Evolutionary conservation across 2,329 filamentous ascomycete genomes (phyloP), one percentile per base, ranked within the genome.

Genomic region (Aspergillus brunneoviolaceus): DNA sequence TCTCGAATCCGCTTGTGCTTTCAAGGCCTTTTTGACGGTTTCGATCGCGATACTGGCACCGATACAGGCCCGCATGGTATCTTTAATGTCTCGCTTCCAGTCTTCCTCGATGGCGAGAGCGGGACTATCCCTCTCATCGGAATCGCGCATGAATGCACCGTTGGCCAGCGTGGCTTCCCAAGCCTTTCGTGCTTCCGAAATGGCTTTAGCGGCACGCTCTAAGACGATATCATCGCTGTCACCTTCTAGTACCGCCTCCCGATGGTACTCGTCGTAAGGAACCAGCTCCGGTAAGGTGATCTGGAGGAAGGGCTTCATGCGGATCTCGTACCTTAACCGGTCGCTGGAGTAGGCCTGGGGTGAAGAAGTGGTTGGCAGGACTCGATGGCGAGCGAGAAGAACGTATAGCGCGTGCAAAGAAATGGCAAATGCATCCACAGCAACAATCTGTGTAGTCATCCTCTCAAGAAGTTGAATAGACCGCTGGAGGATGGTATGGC

Each of bases 231-330:
- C 63, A 39, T 82, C 77, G 2, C 75, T 73, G 53, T 82, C 78
- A 10, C 76, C 76, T 29, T 80, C 76, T 2, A 81, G 73, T 67
- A 68, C 70, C 3, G 74, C 72, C 56, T 78, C 76, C 6, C 70
- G 70, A 19, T 78, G 74, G 62, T 90, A 91, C 14, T 87, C 84
- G 6, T 86, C 84, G 63, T 85, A 89, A 0, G 84, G 77, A 0
- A 90, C 87, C 12, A 91, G 80, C 60, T 86, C 84, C 0, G 91
- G 90, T 2, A 91, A 81, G 10, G 84, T 83, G 58, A 96, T 84
- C 7, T 79, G 73, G 1, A 88, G 80, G 69, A 96, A 96, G 0
- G 92, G 91, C 69, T 89, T 90, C 91, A 96, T 95, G 60, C 93
- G 89, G 10, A 96, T 78, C 65, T 95, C 89, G 73, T 95, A 93